Percentiles rank a stretch among this genome's conserved stretches.
Conservation (phyloP, 2,329 filamentous ascomycete species). For the Knoxdaviesia capensis region DNA sequence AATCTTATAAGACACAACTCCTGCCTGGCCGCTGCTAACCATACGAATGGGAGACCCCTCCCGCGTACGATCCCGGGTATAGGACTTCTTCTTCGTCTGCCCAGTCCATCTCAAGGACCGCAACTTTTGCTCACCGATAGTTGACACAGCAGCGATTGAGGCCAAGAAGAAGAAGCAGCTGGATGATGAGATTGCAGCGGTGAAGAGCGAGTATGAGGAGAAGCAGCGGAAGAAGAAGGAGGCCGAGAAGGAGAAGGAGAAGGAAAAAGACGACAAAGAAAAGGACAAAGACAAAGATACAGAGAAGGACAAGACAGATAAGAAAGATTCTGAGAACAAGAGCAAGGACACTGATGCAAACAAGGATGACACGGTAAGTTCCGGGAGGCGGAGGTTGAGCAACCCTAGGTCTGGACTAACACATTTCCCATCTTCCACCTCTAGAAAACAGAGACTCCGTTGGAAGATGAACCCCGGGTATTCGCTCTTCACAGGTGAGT, state of each 20-base stretch:
- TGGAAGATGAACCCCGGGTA: constrained; percentile 53
- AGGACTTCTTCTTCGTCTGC: constrained; percentile 88
- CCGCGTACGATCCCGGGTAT: neutral
- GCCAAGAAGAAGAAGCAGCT: constrained; percentile 35
- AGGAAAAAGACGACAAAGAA: constrained; percentile 22
- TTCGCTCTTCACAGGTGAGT: constrained; percentile 64
- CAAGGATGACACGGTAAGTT: constrained; percentile 1
- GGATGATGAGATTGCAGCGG: constrained; percentile 38
- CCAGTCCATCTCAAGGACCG: constrained; percentile 62
- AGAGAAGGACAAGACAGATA: constrained; percentile 11
- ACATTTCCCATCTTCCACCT: no score
- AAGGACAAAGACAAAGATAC: constrained; percentile 18
- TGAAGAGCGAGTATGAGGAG: constrained; percentile 64
- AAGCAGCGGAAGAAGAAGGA: constrained; percentile 48
- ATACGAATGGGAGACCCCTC: neutral
- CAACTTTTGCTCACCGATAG: constrained; percentile 58
- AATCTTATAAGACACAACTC: neutral
- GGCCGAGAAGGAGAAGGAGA: constrained; percentile 35
- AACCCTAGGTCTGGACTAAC: no score
- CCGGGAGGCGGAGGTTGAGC: constrained; percentile 3
- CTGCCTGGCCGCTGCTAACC: constrained; percentile 3
- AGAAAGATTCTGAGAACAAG: constrained; percentile 10
- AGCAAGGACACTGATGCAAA: constrained; percentile 10
- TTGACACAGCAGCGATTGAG: constrained; percentile 46
- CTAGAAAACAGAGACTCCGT: constrained; percentile 1